Conservation (phyloP, 805 yeast species). For the Barnettozyma populi region DNA sequence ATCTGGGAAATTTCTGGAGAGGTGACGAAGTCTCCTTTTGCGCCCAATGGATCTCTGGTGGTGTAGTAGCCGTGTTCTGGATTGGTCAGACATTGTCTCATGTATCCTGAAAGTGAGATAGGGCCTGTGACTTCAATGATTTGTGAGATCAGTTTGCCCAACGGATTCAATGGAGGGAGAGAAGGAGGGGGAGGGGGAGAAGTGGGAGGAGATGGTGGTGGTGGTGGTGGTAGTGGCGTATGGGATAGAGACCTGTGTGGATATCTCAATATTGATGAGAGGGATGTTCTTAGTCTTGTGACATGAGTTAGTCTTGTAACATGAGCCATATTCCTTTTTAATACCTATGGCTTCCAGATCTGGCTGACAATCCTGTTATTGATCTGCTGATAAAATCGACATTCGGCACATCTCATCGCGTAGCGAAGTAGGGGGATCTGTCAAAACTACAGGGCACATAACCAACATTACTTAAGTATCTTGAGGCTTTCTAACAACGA, state of each 20-base stretch:
- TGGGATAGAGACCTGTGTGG: not conserved
- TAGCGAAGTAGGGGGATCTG: no score
- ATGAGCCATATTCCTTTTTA: not conserved
- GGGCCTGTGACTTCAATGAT: slow-evolving; percentile 61
- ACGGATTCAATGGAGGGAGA: not conserved
- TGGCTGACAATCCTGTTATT: not conserved
- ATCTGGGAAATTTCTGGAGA: slow-evolving; percentile 85
- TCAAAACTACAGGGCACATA: not conserved
- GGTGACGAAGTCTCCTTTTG: slow-evolving; percentile 71
- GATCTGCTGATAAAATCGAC: not conserved
- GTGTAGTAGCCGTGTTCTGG: slow-evolving; percentile 78
- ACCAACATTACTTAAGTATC: not conserved
- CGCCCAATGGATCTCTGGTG: slow-evolving; percentile 66
- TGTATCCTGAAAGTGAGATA: slow-evolving; percentile 61
- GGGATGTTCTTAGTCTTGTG: not conserved
- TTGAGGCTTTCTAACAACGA: slow-evolving; percentile 30
- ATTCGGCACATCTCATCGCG: no score
- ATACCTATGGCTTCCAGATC: no score
- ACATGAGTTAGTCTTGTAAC: not conserved
- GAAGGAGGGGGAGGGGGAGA: no score
- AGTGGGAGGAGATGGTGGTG: no score
- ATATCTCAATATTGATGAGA: not conserved
- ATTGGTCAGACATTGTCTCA: slow-evolving; percentile 77
- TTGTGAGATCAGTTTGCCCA: slow-evolving; percentile 24
- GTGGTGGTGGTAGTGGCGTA: slow-evolving; percentile 8